Percentiles rank a stretch among this genome's conserved stretches.
Evolutionary conservation across 768 basidiomycete genomes (phyloP).

Genomic region (Tylopilus sp.): DNA sequence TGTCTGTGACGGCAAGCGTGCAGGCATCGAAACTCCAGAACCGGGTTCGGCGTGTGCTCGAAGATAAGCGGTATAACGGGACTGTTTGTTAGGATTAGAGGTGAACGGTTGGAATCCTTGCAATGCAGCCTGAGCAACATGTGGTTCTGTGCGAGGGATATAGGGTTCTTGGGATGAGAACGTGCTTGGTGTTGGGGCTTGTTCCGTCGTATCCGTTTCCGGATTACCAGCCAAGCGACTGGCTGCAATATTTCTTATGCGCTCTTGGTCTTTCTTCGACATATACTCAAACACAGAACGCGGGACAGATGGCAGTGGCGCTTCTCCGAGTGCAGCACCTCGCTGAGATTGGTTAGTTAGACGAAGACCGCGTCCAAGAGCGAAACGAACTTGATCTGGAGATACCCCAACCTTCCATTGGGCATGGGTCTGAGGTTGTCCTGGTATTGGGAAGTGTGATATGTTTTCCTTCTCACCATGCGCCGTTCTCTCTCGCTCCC

Average conservation of each 20-base stretch:
- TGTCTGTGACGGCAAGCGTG: constrained; percentile 54
- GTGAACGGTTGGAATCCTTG: constrained; percentile 89
- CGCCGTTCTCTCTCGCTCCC: constrained; percentile 46
- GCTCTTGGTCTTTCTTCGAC: constrained; percentile 87
- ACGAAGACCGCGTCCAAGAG: background rate
- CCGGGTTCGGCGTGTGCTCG: constrained; percentile 59
- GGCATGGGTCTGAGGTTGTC: constrained; percentile 34
- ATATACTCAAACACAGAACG: constrained; percentile 93
- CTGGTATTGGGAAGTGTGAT: constrained; percentile 16
- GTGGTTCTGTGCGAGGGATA: constrained; percentile 66
- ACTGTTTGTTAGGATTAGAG: constrained; percentile 71
- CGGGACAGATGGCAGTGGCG: constrained; percentile 60
- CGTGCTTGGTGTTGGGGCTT: constrained; percentile 9
- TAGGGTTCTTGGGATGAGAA: constrained; percentile 31
- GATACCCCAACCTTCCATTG: constrained; percentile 61
- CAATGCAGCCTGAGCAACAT: constrained; percentile 82
- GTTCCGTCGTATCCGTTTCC: constrained; percentile 24
- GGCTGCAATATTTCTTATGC: constrained; percentile 61
- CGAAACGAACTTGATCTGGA: constrained; percentile 67
- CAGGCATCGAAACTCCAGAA: constrained; percentile 43
- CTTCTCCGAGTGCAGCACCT: constrained; percentile 81
- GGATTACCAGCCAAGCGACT: constrained; percentile 24
- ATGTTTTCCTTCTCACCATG: constrained; percentile 45
- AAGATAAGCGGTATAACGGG: constrained; percentile 82
- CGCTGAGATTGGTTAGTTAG: constrained; percentile 50